phyloP scores from a whole-genome alignment of 108 stramenopile species.

The Skeletonema grethae region DNA sequence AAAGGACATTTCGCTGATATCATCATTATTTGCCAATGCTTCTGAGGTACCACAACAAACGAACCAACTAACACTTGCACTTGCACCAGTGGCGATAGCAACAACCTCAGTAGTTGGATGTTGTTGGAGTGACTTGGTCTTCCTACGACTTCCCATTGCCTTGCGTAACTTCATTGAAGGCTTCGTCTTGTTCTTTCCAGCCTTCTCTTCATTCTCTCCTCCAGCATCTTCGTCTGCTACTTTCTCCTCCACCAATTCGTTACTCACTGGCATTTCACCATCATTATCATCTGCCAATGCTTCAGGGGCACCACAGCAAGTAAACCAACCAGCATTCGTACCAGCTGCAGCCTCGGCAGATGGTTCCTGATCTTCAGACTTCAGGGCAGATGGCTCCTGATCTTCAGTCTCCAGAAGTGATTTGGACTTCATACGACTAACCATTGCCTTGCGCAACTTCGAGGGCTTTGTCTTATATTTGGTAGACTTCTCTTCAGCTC shows the following conservation, averaged over 20 bases:
- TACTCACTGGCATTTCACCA: not conserved
- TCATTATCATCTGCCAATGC: not conserved
- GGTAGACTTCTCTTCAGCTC: not conserved
- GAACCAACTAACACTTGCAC: not conserved
- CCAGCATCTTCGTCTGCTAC: no score
- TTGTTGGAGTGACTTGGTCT: not conserved
- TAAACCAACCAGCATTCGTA: not conserved
- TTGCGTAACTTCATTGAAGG: not conserved
- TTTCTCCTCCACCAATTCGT: not conserved
- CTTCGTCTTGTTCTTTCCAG: not conserved
- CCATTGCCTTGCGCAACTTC: not conserved
- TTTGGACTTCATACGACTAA: not conserved
- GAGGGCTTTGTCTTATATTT: not conserved
- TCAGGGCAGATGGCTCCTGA: not conserved
- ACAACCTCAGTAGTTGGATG: not conserved
- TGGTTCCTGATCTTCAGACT: not conserved
- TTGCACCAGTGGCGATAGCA: not conserved
- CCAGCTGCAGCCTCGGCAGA: not conserved
- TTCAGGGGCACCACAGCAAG: not conserved
- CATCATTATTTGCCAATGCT: not conserved
- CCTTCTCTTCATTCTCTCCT: not conserved
- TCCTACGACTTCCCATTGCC: not conserved
- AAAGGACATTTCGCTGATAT: not conserved
- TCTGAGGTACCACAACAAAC: not conserved
- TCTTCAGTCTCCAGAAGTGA: not conserved